Base-by-base conservation (phyloP, 345 rosid genomes). In the Eutrema yunnanense region DNA sequence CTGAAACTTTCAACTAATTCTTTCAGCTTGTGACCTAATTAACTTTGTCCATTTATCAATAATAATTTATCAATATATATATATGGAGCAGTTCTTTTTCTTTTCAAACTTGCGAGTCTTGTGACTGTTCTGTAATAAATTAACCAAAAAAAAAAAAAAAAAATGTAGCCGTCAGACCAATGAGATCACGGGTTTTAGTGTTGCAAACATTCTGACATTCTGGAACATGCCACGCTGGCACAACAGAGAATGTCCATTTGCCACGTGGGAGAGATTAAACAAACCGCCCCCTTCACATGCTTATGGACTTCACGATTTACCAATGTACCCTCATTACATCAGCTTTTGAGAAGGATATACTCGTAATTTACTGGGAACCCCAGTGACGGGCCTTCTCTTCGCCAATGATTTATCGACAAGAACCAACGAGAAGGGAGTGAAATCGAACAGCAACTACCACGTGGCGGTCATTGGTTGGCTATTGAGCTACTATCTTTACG, bases 401-500 rank as follows among this genome's bases (percentile, higher is more conserved):
- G 38, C 74, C 74, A 75, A 75, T 75, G 65, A 75, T 75, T 75
- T 75, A 37, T 19, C 70, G 79, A 75, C 74, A 75, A 54, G 70
- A 69, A 75, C 79, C 70, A 69, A 62, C 71, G 74, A 69, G 79
- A 67, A 75, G 79, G 42, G 57, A 74, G 56, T 42, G 57, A 67
- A 8, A 29, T 51, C 49, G 34, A 60, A 38, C 68, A 43, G 44
- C 26, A 46, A 2, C 37, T 16, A 0, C 13, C 30, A 75, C 74
- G 74, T 69, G 74, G 46, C 65, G 0, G 0, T 6, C 6, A 0
- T 0, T 47, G 46, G 67, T 83, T 90, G 83, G 92, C 57, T 65
- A 29, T 36, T 41, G 16, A 38, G 36, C 41, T 54, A 26, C 47
- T 83, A 51, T 75, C 97, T 87, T 89, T 83, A 87, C 97, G 82